These are phyloP conservation scores for Xylariaceae sp. DNA, from an alignment of 2,329 filamentous ascomycete genomes.

Conservation along the genomic window DNA sequence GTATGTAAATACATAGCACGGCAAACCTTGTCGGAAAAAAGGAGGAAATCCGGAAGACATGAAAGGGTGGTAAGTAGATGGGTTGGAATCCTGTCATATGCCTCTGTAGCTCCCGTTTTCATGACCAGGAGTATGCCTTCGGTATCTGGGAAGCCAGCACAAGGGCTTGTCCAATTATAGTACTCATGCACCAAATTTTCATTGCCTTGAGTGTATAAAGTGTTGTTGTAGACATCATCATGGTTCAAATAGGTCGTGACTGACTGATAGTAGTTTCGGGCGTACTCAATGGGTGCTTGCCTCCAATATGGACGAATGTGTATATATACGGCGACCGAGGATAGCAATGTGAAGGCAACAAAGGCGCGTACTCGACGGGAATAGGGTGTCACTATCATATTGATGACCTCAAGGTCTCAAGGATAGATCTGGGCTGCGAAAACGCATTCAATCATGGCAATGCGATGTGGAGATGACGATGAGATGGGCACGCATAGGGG, in stretches of 20 bases:
- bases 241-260: conserved; percentile 23
- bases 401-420: background rate
- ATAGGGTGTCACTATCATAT: conserved; percentile 25
- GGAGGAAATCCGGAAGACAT: conserved; percentile 50
- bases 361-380: conserved; percentile 27
- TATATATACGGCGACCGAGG: conserved; percentile 20
- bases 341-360: conserved; percentile 18
- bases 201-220: conserved; percentile 33
- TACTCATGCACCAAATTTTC: conserved; percentile 28
- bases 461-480: no score
- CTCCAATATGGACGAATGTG: conserved; percentile 23
- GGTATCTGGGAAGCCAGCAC: conserved; percentile 38
- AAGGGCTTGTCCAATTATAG: conserved; percentile 34
- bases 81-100: conserved; percentile 49
- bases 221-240: conserved; percentile 33
- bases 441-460: no score
- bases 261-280: conserved; percentile 24
- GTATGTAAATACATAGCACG: no score
- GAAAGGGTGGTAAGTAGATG: conserved; percentile 51
- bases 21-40: conserved; percentile 51
- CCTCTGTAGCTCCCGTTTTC: conserved; percentile 56
- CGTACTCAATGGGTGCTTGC: conserved; percentile 22
- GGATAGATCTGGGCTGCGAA: no score
- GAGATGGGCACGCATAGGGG: no score
- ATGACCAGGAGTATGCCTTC: conserved; percentile 47